Conservation (phyloP, 305 asterid genomes). For the Solanum hybrid region DNA sequence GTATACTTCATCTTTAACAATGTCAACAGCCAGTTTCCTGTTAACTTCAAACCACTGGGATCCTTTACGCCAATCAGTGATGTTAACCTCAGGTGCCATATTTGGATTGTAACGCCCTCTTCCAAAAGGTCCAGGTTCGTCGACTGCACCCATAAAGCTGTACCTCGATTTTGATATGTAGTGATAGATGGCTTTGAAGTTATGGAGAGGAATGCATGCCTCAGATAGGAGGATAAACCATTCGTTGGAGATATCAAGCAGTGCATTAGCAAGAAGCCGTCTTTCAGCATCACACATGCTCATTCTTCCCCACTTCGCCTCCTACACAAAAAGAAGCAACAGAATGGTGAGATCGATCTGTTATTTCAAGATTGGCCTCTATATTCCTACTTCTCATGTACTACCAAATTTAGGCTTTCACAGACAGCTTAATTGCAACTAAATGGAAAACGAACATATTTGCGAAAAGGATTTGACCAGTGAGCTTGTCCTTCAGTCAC, state of each 20-base stretch:
- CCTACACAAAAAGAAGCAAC: constrained; percentile 10
- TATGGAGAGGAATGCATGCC: constrained; percentile 38
- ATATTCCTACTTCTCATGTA: not conserved
- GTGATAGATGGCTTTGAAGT: constrained; percentile 21
- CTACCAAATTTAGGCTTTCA: not conserved
- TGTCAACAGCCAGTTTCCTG: constrained; percentile 29
- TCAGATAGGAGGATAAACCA: constrained; percentile 36
- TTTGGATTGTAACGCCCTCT: constrained; percentile 28
- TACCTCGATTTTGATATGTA: constrained; percentile 27
- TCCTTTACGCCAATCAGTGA: constrained; percentile 36
- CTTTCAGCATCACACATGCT: constrained; percentile 47
- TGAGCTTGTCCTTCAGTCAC: not conserved
- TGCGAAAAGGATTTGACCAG: not conserved
- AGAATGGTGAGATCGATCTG: not conserved
- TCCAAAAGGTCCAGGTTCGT: constrained; percentile 32
- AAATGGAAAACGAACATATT: not conserved
- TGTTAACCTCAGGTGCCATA: constrained; percentile 29
- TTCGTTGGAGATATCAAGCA: constrained; percentile 37
- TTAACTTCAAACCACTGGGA: constrained; percentile 41
- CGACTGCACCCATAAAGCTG: constrained; percentile 32
- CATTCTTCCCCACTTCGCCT: constrained; percentile 40
- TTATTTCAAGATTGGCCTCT: not conserved
- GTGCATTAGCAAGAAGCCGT: constrained; percentile 36
- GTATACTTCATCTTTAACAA: constrained; percentile 21
- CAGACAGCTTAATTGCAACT: not conserved